Conservation (phyloP, 129 eudicot species). For the Glebionis coronaria region DNA sequence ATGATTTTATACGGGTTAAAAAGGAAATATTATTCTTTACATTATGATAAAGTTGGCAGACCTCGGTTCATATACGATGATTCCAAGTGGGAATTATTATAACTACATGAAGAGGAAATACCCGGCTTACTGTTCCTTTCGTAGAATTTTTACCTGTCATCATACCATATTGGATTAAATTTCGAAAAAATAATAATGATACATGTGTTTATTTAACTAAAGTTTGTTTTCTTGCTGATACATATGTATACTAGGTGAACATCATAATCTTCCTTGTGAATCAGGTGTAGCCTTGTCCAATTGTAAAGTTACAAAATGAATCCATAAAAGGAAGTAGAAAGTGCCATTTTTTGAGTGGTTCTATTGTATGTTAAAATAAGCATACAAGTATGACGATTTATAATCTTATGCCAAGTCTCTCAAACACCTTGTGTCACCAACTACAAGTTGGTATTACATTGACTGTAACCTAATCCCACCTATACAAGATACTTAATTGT, state of each 20-base stretch:
- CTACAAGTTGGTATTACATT: too few species aligned
- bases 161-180: background rate
- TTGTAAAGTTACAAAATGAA: constrained; percentile 12
- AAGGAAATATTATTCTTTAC: constrained; percentile 16
- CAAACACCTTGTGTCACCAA: too few species aligned
- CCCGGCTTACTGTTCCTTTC: background rate
- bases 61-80: background rate
- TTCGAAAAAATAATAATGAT: background rate
- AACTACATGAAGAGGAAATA: too few species aligned
- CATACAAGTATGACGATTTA: background rate
- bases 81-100: background rate
- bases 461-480: constrained; percentile 10
- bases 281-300: constrained; percentile 18
- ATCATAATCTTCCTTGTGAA: background rate
- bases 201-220: background rate
- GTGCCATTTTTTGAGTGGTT: constrained; percentile 11
- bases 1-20: constrained; percentile 6
- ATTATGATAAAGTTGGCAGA: constrained; percentile 12
- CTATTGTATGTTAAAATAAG: background rate
- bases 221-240: background rate
- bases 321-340: constrained; percentile 3
- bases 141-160: background rate
- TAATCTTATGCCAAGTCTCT: too few species aligned
- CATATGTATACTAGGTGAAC: constrained; percentile 1
- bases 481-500: background rate